These are phyloP conservation scores for Iberis pinnata DNA, from an alignment of 345 rosid species.

Conservation along the genomic window DNA sequence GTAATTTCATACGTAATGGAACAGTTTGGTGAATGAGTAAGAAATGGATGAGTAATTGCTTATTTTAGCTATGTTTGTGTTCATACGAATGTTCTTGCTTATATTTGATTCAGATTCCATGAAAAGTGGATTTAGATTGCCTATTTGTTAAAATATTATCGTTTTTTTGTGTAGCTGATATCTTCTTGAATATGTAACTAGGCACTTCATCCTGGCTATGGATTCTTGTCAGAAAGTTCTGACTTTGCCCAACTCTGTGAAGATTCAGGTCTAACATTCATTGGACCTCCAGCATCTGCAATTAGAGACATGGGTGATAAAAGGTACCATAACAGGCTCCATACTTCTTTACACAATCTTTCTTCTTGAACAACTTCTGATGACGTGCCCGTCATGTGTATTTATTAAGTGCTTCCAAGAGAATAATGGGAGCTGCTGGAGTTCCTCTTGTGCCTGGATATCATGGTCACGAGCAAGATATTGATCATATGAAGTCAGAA, in stretches of 20 bases:
- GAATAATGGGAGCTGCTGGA: constrained; percentile 98
- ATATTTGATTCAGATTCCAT: background rate
- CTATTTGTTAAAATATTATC: too few species aligned
- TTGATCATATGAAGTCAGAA: constrained; percentile 71
- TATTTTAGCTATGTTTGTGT: background rate
- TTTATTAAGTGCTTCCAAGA: constrained; percentile 70
- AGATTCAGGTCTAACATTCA: constrained; percentile 64
- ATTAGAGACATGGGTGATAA: constrained; percentile 95
- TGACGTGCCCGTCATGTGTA: constrained; percentile 3
- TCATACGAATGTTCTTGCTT: too few species aligned
- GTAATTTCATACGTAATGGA: too few species aligned
- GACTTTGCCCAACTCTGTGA: constrained; percentile 78
- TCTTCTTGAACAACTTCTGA: background rate
- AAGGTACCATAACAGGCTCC: constrained; percentile 40
- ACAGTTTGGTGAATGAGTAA: too few species aligned
- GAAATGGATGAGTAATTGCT: too few species aligned
- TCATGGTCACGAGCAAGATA: constrained; percentile 83
- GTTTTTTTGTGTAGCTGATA: constrained; percentile 20
- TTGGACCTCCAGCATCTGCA: constrained; percentile 94
- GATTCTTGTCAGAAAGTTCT: constrained; percentile 83
- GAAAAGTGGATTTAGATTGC: constrained; percentile 2
- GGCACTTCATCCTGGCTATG: constrained; percentile 94
- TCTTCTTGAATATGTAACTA: constrained; percentile 28
- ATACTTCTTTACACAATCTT: background rate
- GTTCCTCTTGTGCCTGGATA: constrained; percentile 94